Base-by-base conservation (phyloP, 140 eudicot species). In the Bidens hawaiensis region DNA sequence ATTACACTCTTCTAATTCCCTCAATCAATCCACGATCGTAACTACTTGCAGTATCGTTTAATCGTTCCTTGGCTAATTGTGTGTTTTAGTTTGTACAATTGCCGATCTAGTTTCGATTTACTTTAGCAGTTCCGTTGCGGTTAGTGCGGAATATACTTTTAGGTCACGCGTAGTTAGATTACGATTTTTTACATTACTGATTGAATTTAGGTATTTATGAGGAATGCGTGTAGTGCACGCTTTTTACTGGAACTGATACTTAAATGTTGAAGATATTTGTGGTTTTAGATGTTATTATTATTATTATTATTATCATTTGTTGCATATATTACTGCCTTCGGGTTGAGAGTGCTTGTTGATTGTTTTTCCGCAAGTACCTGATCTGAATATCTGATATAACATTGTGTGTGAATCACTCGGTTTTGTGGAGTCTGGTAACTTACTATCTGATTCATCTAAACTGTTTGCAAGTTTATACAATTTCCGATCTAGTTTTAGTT, bases 81-180 rank as follows among this genome's bases (percentile, higher is more conserved):
- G 70, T 33, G 18, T 9, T 54, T 48, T 14, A 17, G n/a, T n/a
- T n/a, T n/a, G n/a, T 67, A 22, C 26, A 10, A 42, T 27, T 55
- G 41, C 42, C n/a, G 25, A 5, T 72, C 23, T 26, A 11, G n/a
- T n/a, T n/a, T n/a, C n/a, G n/a, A 16, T 5, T 59, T 25, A 53
- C 31, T 45, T 70, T 25, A 48, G 36, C 34, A n/a, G n/a, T n/a
- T n/a, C n/a, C n/a, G n/a, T n/a, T n/a, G n/a, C n/a, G n/a, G n/a
- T n/a, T n/a, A n/a, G n/a, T n/a, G n/a, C n/a, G 68, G 62, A 47
- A 31, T 70, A 60, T 49, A 26, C 15, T 34, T 49, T 70, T 71
- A 62, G 76, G 69, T 71, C 56, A 61, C 12, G 56, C 24, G 23
- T 56, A 60, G 36, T 70, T 54, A 43, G 55, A 17, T 26, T 68